Percentiles rank a stretch among this genome's conserved stretches.
Evolutionary conservation across 305 asterid genomes (phyloP).

Genomic region (Ajuga reptans): DNA sequence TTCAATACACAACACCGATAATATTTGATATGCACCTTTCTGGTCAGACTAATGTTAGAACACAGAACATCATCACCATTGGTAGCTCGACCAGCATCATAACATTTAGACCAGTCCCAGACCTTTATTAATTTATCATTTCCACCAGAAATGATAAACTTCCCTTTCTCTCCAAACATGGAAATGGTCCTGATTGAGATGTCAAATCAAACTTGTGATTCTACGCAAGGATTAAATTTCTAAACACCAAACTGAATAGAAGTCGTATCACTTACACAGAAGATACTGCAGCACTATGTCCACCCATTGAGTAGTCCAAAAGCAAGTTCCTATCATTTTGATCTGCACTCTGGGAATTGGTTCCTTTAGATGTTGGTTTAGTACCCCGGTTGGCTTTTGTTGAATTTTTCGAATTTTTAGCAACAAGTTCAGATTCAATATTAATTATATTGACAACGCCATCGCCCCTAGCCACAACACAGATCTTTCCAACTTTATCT

Average conservation of each 20-base stretch:
- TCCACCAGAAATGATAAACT: slow-evolving; percentile 78
- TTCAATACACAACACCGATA: background rate
- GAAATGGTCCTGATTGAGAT: slow-evolving; percentile 54
- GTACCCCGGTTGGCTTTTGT: slow-evolving; percentile 37
- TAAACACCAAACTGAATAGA: background rate
- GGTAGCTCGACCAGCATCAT: slow-evolving; percentile 32
- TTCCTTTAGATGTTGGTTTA: slow-evolving; percentile 31
- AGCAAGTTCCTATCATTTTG: slow-evolving; percentile 36
- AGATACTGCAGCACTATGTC: slow-evolving; percentile 81
- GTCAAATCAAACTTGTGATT: background rate
- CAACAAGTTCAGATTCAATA: slow-evolving; percentile 47
- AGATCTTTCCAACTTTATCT: slow-evolving; percentile 65
- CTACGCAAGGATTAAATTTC: background rate
- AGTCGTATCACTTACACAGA: slow-evolving; percentile 57
- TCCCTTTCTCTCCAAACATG: slow-evolving; percentile 75
- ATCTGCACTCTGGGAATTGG: slow-evolving; percentile 26
- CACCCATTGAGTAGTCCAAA: slow-evolving; percentile 67
- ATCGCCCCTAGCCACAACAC: slow-evolving; percentile 87
- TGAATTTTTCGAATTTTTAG: slow-evolving; percentile 41
- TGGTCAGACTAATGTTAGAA: slow-evolving; percentile 44
- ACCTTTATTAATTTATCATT: slow-evolving; percentile 71
- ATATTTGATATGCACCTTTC: slow-evolving; percentile 43
- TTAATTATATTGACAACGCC: slow-evolving; percentile 64
- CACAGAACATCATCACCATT: slow-evolving; percentile 23
- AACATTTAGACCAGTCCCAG: slow-evolving; percentile 69